phyloP scores from a whole-genome alignment of 495 filamentous ascomycete genomes.

The Penicillium chermesinum region DNA sequence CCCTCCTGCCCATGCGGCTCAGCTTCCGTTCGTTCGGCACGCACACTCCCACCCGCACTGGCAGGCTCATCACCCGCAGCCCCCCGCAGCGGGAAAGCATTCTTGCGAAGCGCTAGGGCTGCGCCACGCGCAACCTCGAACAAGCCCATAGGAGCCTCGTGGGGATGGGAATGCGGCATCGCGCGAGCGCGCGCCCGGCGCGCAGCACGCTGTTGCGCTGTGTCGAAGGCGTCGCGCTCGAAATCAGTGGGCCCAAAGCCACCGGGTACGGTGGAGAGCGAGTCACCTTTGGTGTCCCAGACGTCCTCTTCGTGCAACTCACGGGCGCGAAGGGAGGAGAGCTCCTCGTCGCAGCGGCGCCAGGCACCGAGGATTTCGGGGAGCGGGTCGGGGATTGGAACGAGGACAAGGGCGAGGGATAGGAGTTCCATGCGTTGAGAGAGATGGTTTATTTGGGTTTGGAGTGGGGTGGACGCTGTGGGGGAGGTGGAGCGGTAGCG shows the following conservation, averaged over 20 bases:
- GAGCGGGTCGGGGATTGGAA: conserved; percentile 64
- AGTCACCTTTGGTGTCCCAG: conserved; percentile 65
- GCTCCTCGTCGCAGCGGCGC: conserved; percentile 83
- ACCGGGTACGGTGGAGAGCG: conserved; percentile 55
- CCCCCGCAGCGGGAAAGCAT: conserved; percentile 50
- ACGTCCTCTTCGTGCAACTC: conserved; percentile 70
- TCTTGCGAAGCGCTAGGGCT: conserved; percentile 65
- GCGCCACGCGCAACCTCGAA: conserved; percentile 89
- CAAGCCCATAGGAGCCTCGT: conserved; percentile 87
- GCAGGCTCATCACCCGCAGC: conserved; percentile 10
- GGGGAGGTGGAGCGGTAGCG: conserved; percentile 56
- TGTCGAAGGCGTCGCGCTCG: conserved; percentile 45
- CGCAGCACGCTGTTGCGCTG: conserved; percentile 31
- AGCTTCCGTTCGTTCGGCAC: conserved; percentile 12
- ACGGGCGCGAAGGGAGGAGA: conserved; percentile 59
- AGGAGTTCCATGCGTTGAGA: conserved; percentile 86
- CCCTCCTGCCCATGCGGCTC: conserved; percentile 28
- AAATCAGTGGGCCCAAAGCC: conserved; percentile 50
- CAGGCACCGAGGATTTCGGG: conserved; percentile 81
- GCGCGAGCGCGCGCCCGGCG: conserved; percentile 35
- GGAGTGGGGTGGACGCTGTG: conserved; percentile 23
- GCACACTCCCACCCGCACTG: conserved; percentile 17
- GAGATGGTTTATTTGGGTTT: conserved; percentile 39
- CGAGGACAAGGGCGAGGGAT: conserved; percentile 74
- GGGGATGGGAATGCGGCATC: conserved; percentile 33